Percentiles rank a stretch among this genome's conserved stretches.
phyloP scores from a whole-genome alignment of 805 yeast species.

The Spencermartinsiella europaea region DNA sequence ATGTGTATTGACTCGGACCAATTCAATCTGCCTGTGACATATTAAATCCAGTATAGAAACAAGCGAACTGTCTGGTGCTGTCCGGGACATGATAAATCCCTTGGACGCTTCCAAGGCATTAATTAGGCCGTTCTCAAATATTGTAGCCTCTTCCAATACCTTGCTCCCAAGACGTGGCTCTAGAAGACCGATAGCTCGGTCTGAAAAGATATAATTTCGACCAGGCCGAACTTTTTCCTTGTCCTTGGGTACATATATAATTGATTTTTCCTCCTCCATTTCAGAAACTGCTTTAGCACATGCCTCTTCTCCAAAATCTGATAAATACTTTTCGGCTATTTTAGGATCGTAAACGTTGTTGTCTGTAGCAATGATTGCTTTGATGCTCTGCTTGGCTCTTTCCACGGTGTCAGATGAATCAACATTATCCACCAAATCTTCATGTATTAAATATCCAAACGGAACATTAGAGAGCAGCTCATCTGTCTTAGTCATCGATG shows the following conservation, averaged over 20 bases:
- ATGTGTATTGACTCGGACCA: slow-evolving; percentile 45
- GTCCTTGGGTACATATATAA: slow-evolving; percentile 34
- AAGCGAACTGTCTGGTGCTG: slow-evolving; percentile 57
- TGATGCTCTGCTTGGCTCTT: slow-evolving; percentile 22
- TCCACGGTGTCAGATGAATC: slow-evolving; percentile 3
- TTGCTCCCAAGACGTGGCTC: slow-evolving; percentile 36
- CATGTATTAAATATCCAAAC: slow-evolving; percentile 31
- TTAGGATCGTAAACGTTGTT: slow-evolving; percentile 43
- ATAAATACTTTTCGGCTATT: slow-evolving; percentile 44
- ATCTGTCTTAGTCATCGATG: slow-evolving; percentile 71
- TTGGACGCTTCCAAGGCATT: slow-evolving; percentile 41
- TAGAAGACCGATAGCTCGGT: slow-evolving; percentile 41
- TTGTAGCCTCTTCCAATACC: slow-evolving; percentile 42
- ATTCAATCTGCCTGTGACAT: slow-evolving; percentile 37
- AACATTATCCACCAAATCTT: not conserved
- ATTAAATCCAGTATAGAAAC: slow-evolving; percentile 55
- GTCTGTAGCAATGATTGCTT: slow-evolving; percentile 54
- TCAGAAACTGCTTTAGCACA: slow-evolving; percentile 47
- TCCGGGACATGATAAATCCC: slow-evolving; percentile 51
- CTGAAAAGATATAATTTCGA: slow-evolving; percentile 53
- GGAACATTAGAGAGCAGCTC: slow-evolving; percentile 41
- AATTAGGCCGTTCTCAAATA: slow-evolving; percentile 41
- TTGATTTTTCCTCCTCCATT: slow-evolving; percentile 42
- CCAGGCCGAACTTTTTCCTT: slow-evolving; percentile 35
- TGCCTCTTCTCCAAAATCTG: slow-evolving; percentile 39